Base-by-base conservation (phyloP, 2,329 filamentous ascomycete species). In the Phoma herbarum region DNA sequence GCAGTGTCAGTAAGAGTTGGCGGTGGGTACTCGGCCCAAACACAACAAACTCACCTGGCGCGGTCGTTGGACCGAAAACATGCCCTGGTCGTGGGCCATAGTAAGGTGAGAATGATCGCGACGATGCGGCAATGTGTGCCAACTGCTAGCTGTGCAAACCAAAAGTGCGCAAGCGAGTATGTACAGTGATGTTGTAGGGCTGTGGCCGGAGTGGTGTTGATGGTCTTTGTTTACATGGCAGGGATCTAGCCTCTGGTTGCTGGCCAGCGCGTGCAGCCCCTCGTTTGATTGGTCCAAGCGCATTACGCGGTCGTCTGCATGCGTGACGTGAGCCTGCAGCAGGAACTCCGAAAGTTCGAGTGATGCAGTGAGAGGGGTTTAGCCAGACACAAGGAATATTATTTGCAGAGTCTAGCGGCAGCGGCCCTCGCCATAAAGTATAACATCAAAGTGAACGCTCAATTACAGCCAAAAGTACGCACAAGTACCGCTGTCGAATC, bases 21-120 rank as follows among this genome's bases (percentile, higher is more conserved):
- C 52, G 64, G 56, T 59, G 55, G 49, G 56, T 22, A 35, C 35
- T 44, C 33, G 39, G 45, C 46, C 45, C 37, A 53, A 50, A 44
- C 37, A 53, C 29, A 58, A 42, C 25, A 56, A 64, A 77, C 86
- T 77, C 84, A 96, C 93, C 85, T 97, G 93, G 84, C 94, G 88
- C 68, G 91, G 90, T 74, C 93, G 90, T 79, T 92, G 92, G 76
- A 96, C 92, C 74, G 93, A 97, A 85, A 94, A 97, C 75, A 95
- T 83, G 73, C 90, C 91, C 68, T 71, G 66, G 62, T 77, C 75
- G 41, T 75, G 69, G 70, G 74, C 72, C 75, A 77, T 77, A 39
- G 33, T 52, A 59, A 1, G 26, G 31, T 29, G 22, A 3, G 25
- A 26, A 12, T 1, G 2, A 29, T 54, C 56, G 22, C 50, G 33